Percentiles rank a stretch among this genome's conserved stretches.
Conservation (phyloP, 495 filamentous ascomycete genomes). For the Aspergillus homomorphus region DNA sequence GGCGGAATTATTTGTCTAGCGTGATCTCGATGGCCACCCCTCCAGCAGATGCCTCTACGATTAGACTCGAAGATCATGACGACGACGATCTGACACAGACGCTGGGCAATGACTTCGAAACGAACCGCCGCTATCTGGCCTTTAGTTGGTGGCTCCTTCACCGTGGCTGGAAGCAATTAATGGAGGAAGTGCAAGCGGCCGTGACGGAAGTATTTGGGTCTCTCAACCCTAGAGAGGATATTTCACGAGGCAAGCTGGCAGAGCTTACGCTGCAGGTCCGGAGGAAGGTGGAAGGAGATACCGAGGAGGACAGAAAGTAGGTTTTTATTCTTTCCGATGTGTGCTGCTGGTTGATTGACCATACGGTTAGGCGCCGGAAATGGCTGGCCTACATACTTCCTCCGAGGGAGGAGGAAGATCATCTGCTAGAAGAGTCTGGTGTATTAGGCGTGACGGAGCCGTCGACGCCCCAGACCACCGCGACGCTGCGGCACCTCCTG, state of each 20-base stretch:
- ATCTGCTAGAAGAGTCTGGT: slow-evolving; percentile 79
- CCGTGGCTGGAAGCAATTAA: slow-evolving; percentile 78
- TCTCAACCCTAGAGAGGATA: slow-evolving; percentile 81
- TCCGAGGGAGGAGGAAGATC: slow-evolving; percentile 67
- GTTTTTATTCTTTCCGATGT: slow-evolving; percentile 18
- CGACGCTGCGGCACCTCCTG: slow-evolving; percentile 76
- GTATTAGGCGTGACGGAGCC: slow-evolving; percentile 56
- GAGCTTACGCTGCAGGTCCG: slow-evolving; percentile 75
- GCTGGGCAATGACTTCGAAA: slow-evolving; percentile 88
- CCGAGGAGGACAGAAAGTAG: slow-evolving; percentile 61
- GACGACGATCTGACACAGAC: slow-evolving; percentile 73
- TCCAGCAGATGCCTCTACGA: slow-evolving; percentile 56
- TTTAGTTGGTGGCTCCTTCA: slow-evolving; percentile 99
- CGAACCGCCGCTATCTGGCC: slow-evolving; percentile 87
- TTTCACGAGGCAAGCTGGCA: slow-evolving; percentile 73
- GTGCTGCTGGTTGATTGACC: slow-evolving; percentile 1
- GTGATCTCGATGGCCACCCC: slow-evolving; percentile 83
- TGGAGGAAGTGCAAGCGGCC: slow-evolving; percentile 70
- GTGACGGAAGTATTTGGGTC: slow-evolving; percentile 84
- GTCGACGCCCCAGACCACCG: slow-evolving; percentile 40
- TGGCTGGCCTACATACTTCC: slow-evolving; percentile 90
- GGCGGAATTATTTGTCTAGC: slow-evolving; percentile 89
- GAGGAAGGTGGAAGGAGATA: slow-evolving; percentile 75
- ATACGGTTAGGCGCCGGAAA: slow-evolving; percentile 35
- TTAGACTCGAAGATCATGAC: slow-evolving; percentile 85